Evolutionary conservation across 2,329 filamentous ascomycete species (phyloP).

Genomic region (Diplodia intermedia): DNA sequence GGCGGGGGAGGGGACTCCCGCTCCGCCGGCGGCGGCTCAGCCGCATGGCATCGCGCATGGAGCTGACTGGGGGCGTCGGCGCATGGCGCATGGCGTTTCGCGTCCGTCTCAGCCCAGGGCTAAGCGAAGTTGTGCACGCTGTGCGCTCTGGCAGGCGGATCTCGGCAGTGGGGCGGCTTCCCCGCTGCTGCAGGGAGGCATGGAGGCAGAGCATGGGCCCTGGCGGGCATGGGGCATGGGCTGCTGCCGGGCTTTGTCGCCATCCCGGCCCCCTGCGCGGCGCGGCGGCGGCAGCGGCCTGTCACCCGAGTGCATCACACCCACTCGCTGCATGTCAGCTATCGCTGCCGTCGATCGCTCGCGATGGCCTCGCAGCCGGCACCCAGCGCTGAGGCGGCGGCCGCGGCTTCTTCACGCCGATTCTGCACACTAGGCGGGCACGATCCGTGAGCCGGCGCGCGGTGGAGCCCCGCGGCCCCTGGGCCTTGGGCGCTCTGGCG

Average conservation of each 20-base stretch:
- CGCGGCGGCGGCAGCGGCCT: conserved; percentile 12
- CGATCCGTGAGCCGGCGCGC: conserved; percentile 6
- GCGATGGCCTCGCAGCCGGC: too few species aligned
- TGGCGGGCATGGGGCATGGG: not conserved
- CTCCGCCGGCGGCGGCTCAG: conserved; percentile 1
- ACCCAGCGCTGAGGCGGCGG: too few species aligned
- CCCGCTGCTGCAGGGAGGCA: conserved; percentile 24
- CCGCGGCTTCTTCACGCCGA: conserved; percentile 3
- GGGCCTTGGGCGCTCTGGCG: not conserved
- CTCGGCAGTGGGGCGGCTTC: conserved; percentile 31
- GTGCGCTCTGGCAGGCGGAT: conserved; percentile 28
- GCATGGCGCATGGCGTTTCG: conserved; percentile 28
- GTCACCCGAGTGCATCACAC: conserved; percentile 20
- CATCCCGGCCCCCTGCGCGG: conserved; percentile 20
- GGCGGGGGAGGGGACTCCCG: not conserved
- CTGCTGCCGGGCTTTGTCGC: conserved; percentile 1
- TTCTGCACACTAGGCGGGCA: conserved; percentile 26
- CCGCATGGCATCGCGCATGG: not conserved
- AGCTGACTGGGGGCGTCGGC: not conserved
- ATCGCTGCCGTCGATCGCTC: conserved; percentile 25
- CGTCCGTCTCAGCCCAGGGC: conserved; percentile 23
- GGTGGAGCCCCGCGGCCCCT: conserved; percentile 2
- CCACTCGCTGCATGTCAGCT: conserved; percentile 26
- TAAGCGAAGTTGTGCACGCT: conserved; percentile 29
- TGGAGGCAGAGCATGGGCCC: not conserved